Evolutionary conservation across 306 rosid genomes (phyloP), one percentile per base, ranked within the genome.

Genomic region (Ziziphus jujuba): DNA sequence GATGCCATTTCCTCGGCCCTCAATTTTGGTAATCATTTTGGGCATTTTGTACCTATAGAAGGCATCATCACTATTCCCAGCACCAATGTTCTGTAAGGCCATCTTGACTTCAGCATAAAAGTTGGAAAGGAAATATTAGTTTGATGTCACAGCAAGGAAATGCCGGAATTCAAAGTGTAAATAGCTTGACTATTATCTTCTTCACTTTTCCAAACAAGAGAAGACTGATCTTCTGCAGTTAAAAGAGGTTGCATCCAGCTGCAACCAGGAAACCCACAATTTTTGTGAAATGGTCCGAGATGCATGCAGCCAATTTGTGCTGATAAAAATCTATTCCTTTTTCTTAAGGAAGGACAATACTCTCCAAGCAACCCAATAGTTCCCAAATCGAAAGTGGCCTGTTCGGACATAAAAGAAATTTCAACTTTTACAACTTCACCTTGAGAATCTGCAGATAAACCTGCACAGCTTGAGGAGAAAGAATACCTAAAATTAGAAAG

Each of bases 1-100:
- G 78, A 86, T 86, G 70, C 91, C 91, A 49, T 86, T 86, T 56
- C 91, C 91, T 35, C 91, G 76, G 28, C 91, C 91, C 80, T 86
- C 91, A 76, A 86, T 86, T 77, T 86, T 86, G 13, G 88, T 86
- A 6, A 86, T 66, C 91, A 86, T 86, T 69, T 31, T 83, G 52
- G 91, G 91, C 91, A 86, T 86, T 81, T 86, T 86, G 45, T 86
- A 86, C 79, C 91, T 79, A 50, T 86, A 86, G 73, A 86, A 86
- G 80, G 91, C 91, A 83, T 86, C 91, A 44, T 86, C 91, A 14
- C 83, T 76, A 19, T 86, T 86, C n/a, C 62, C 15, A 34, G 90
- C 90, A 71, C 91, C 91, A 64, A 86, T 86, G 80, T 86, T 86
- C 74, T 78, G 87, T 24, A 86, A 74, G 35, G 91, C 84, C 91